Conservation (phyloP, 2,329 filamentous ascomycete genomes). For the Calonectria ilicicola region DNA sequence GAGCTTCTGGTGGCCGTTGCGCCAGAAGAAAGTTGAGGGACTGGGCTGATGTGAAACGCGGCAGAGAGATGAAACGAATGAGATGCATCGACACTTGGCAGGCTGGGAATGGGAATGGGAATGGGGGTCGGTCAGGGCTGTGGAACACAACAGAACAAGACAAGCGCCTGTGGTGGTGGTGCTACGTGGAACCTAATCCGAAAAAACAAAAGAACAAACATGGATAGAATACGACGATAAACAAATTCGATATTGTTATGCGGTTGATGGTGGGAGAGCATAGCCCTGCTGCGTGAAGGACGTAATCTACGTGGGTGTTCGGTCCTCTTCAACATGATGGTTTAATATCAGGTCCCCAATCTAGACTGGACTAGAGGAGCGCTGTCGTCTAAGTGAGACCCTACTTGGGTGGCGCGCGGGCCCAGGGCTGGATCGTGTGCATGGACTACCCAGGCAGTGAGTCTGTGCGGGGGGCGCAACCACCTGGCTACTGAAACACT, state of each 20-base stretch:
- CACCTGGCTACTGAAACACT: constrained; percentile 11
- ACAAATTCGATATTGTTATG: background rate
- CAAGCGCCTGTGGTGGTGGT: background rate
- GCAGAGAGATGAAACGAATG: constrained; percentile 4
- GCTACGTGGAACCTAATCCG: background rate
- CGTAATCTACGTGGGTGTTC: background rate
- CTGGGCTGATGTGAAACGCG: constrained; percentile 7
- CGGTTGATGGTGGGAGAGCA: background rate
- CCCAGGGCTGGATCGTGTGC: background rate
- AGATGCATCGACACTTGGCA: background rate
- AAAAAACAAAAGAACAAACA: no score
- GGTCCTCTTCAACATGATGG: background rate
- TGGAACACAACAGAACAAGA: no score
- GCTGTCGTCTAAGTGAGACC: background rate
- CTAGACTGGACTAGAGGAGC: background rate
- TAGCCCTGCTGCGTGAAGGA: background rate
- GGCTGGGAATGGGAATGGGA: no score
- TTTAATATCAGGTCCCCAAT: background rate
- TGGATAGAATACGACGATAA: background rate
- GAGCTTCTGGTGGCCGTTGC: background rate
- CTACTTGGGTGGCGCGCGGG: background rate
- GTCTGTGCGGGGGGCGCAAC: constrained; percentile 14
- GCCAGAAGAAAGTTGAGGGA: background rate
- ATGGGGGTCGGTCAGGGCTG: no score
- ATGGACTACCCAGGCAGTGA: background rate